These are phyloP conservation scores for Hydrangea macrophylla DNA, from an alignment of 148 eudicot genomes.

Conservation along the genomic window DNA sequence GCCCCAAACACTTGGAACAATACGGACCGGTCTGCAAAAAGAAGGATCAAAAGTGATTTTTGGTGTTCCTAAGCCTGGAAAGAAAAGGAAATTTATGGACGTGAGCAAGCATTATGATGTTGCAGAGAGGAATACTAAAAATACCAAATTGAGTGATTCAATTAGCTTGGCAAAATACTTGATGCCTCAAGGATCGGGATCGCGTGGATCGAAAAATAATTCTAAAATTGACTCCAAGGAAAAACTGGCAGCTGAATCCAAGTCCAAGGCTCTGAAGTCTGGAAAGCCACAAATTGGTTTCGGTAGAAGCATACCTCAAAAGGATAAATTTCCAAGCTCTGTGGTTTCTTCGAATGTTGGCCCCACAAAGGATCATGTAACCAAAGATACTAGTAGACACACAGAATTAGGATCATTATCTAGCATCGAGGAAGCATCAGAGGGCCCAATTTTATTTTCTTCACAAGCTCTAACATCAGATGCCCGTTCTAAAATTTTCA, in stretches of 20 bases:
- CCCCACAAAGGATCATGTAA: conserved; percentile 22
- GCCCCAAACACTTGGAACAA: conserved; percentile 44
- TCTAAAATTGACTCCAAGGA: conserved; percentile 55
- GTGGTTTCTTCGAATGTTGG: too few species aligned
- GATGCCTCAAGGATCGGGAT: conserved; percentile 58
- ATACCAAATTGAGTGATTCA: conserved; percentile 39
- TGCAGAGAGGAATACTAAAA: conserved; percentile 50
- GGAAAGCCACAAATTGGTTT: conserved; percentile 46
- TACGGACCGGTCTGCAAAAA: conserved; percentile 64
- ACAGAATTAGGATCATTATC: too few species aligned
- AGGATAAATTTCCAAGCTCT: conserved; percentile 33
- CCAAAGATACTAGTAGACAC: conserved; percentile 38
- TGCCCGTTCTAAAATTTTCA: conserved; percentile 35
- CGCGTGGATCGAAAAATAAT: conserved; percentile 51
- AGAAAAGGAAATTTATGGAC: conserved; percentile 85
- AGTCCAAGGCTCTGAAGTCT: conserved; percentile 40
- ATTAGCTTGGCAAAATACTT: conserved; percentile 44
- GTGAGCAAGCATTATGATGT: conserved; percentile 89
- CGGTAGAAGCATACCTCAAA: conserved; percentile 47
- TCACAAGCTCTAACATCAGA: conserved; percentile 38
- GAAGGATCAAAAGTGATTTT: conserved; percentile 69
- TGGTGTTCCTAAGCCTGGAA: conserved; percentile 95
- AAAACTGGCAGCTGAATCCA: conserved; percentile 51
- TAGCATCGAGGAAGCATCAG: too few species aligned
- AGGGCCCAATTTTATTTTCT: conserved; percentile 52